A percentile compares a stretch with the other conserved stretches of the same genome.
phyloP scores from a whole-genome alignment of 2,329 filamentous ascomycete species.

The Trichoderma brevicompactum region DNA sequence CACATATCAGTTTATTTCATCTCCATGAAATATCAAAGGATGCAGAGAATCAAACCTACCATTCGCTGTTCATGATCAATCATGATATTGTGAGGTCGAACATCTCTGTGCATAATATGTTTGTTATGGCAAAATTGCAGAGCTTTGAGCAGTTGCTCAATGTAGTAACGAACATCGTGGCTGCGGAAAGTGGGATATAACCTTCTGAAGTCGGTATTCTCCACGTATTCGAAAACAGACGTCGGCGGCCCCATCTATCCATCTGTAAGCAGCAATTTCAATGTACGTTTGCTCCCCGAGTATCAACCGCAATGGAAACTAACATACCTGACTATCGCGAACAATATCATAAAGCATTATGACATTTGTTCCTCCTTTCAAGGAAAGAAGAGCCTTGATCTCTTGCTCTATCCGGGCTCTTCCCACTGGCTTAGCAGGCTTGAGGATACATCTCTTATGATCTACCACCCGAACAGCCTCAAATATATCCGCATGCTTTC shows the following conservation, averaged over 20 bases:
- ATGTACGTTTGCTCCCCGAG: background rate
- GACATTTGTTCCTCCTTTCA: slow-evolving; percentile 94
- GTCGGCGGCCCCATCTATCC: slow-evolving; percentile 93
- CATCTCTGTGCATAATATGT: slow-evolving; percentile 98
- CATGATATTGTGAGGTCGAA: slow-evolving; percentile 99
- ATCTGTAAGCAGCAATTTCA: slow-evolving; percentile 13
- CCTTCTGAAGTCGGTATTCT: slow-evolving; percentile 97
- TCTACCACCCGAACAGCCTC: slow-evolving; percentile 99
- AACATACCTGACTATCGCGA: slow-evolving; percentile 78
- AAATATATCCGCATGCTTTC: slow-evolving; percentile 99
- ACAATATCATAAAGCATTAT: slow-evolving; percentile 95
- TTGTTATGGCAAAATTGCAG: slow-evolving; percentile 99
- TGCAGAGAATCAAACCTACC: slow-evolving; percentile 50
- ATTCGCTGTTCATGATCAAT: slow-evolving; percentile 99
- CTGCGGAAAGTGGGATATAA: slow-evolving; percentile 97
- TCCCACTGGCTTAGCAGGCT: slow-evolving; percentile 98
- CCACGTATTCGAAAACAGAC: slow-evolving; percentile 96
- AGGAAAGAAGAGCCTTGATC: slow-evolving; percentile 99
- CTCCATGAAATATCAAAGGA: background rate
- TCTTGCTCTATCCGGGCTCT: slow-evolving; percentile 99
- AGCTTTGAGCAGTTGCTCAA: slow-evolving; percentile 94
- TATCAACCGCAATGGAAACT: slow-evolving; percentile 13
- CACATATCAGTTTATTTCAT: background rate
- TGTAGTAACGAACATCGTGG: slow-evolving; percentile 96
- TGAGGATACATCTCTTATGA: slow-evolving; percentile 99